Percentiles rank a stretch among this genome's conserved stretches.
These are phyloP conservation scores for Fusarium tjaetaba DNA, from an alignment of 2,329 filamentous ascomycete genomes.

Conservation along the genomic window DNA sequence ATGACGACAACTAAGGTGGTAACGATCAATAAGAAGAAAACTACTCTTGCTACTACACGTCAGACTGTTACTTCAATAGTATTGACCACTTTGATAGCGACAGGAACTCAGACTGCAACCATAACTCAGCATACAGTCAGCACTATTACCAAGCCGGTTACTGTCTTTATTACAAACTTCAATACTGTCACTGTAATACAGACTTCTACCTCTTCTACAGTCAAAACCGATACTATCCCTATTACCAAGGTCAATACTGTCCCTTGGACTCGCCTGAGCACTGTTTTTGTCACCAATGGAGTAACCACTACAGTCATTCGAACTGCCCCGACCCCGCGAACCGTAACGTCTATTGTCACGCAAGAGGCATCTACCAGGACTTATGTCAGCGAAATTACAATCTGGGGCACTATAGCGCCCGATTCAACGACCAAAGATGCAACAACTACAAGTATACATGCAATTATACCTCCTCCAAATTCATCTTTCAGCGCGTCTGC, in stretches of 20 bases:
- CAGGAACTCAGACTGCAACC: neutral
- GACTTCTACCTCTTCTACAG: neutral
- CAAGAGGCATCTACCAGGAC: neutral
- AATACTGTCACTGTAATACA: neutral
- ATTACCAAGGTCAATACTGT: neutral
- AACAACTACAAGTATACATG: neutral
- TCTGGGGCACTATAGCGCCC: neutral
- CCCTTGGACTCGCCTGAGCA: neutral
- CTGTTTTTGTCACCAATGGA: neutral
- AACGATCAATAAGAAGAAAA: neutral
- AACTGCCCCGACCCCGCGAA: neutral
- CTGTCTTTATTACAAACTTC: neutral
- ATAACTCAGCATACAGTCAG: neutral
- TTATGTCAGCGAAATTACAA: neutral
- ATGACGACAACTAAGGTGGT: neutral
- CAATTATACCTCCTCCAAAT: neutral
- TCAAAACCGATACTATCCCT: neutral
- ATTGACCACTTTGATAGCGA: neutral
- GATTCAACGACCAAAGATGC: neutral
- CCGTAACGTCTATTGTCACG: neutral
- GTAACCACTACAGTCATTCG: neutral
- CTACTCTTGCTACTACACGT: neutral
- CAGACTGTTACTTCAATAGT: neutral
- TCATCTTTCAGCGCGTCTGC: neutral
- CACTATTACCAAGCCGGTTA: neutral